phyloP scores from a whole-genome alignment of 768 basidiomycete species.

The Suillus ampliporus region DNA sequence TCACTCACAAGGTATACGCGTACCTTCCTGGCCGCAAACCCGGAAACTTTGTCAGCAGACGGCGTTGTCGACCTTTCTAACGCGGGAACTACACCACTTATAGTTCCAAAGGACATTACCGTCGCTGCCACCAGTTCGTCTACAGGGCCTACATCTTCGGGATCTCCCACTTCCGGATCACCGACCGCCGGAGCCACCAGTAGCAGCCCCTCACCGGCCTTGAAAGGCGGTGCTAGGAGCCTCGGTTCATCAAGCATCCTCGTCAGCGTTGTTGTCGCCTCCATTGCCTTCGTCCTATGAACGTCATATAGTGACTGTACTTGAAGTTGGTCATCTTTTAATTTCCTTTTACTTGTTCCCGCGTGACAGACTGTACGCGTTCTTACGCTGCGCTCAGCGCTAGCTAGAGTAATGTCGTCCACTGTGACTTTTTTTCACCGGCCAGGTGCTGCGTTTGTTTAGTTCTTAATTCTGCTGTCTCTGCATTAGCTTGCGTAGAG shows the following conservation, averaged over 20 bases:
- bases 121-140: conserved; percentile 42
- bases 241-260: conserved; percentile 54
- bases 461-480: conserved; percentile 4
- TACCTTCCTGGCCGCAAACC: conserved; percentile 51
- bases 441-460: conserved; percentile 5
- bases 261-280: conserved; percentile 56
- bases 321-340: not conserved
- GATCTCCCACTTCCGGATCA: conserved; percentile 22
- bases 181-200: conserved; percentile 25
- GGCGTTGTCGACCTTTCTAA: conserved; percentile 57
- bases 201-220: conserved; percentile 12
- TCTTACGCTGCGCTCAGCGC: not conserved
- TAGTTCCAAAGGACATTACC: conserved; percentile 65
- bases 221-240: conserved; percentile 51
- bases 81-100: conserved; percentile 51
- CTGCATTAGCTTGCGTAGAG: conserved; percentile 3
- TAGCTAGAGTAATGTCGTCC: not conserved
- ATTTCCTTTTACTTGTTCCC: not conserved
- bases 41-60: conserved; percentile 54
- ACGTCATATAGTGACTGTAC: not conserved
- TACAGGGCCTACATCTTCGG: conserved; percentile 29
- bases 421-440: not conserved
- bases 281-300: conserved; percentile 50
- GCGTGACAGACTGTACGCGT: not conserved
- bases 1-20: conserved; percentile 41